These are phyloP conservation scores for Chlorencoelia australis DNA, from an alignment of 2,329 filamentous ascomycete genomes.

Conservation along the genomic window DNA sequence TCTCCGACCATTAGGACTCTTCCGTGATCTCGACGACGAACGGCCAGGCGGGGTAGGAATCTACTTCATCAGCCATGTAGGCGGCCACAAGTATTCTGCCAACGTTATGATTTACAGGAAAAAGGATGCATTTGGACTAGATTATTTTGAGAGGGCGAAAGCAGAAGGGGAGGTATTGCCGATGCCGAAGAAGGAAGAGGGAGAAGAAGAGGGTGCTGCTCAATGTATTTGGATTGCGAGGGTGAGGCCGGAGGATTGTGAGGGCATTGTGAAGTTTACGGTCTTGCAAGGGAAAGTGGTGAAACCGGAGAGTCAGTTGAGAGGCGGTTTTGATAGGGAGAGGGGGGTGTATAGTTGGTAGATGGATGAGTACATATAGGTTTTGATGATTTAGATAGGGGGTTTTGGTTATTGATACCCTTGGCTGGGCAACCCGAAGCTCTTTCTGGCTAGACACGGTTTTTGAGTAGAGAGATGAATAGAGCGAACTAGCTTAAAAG, in stretches of 20 bases:
- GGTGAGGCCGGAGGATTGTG: conserved; percentile 78
- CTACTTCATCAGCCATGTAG: conserved; percentile 93
- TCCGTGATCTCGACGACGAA: conserved; percentile 79
- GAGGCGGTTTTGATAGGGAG: conserved; percentile 81
- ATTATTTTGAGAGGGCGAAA: conserved; percentile 24
- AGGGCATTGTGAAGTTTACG: conserved; percentile 83
- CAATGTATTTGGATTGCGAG: conserved; percentile 92
- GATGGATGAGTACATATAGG: too few species aligned
- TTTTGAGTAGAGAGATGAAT: too few species aligned
- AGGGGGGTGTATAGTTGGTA: conserved; percentile 83
- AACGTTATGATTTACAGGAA: conserved; percentile 86
- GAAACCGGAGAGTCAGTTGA: conserved; percentile 74
- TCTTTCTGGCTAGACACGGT: too few species aligned
- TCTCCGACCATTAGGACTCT: conserved; percentile 72
- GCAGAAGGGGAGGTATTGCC: conserved; percentile 24
- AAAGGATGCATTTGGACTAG: conserved; percentile 26
- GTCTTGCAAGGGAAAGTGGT: conserved; percentile 89
- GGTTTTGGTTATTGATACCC: too few species aligned
- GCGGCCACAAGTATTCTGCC: conserved; percentile 91
- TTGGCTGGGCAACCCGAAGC: too few species aligned
- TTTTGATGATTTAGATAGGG: too few species aligned
- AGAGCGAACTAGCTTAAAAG: too few species aligned
- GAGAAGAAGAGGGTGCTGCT: conserved; percentile 48
- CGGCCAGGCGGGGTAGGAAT: conserved; percentile 86
- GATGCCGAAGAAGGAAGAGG: conserved; percentile 18